Conservation (phyloP, 495 filamentous ascomycete genomes). For the Penicillium diatomitis region DNA sequence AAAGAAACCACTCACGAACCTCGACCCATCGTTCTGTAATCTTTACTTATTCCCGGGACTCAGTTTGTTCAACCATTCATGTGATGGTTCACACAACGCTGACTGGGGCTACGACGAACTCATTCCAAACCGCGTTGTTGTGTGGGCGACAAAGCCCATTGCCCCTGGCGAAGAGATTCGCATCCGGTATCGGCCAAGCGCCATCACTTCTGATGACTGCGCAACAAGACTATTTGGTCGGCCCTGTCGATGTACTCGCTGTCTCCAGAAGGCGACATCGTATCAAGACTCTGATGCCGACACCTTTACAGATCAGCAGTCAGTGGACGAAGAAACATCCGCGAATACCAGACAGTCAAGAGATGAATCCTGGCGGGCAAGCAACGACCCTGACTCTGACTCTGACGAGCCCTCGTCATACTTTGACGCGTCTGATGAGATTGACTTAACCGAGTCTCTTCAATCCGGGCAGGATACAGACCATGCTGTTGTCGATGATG, state of each 20-base stretch:
- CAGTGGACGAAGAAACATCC: not conserved
- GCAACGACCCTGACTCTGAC: too few species aligned
- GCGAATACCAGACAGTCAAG: not conserved
- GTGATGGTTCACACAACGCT: conserved; percentile 12
- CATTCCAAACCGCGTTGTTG: conserved; percentile 21
- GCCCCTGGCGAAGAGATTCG: conserved; percentile 19
- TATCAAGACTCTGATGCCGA: not conserved
- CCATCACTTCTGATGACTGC: not conserved
- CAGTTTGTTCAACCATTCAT: conserved; percentile 27
- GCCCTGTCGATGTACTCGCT: not conserved
- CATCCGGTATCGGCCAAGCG: conserved; percentile 13
- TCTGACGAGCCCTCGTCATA: too few species aligned
- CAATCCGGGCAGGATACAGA: not conserved
- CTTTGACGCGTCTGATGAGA: too few species aligned
- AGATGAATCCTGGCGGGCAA: too few species aligned
- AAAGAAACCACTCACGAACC: not conserved
- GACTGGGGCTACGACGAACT: conserved; percentile 16
- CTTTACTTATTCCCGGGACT: conserved; percentile 26
- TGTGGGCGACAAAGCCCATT: conserved; percentile 20
- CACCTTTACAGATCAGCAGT: not conserved
- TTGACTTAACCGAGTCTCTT: too few species aligned
- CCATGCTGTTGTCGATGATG: not conserved
- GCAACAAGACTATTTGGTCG: not conserved
- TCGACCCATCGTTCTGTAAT: conserved; percentile 16
- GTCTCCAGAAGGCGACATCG: not conserved